phyloP scores from a whole-genome alignment of 202 grass and related monocot species.

The Sporobolus alterniflorus region DNA sequence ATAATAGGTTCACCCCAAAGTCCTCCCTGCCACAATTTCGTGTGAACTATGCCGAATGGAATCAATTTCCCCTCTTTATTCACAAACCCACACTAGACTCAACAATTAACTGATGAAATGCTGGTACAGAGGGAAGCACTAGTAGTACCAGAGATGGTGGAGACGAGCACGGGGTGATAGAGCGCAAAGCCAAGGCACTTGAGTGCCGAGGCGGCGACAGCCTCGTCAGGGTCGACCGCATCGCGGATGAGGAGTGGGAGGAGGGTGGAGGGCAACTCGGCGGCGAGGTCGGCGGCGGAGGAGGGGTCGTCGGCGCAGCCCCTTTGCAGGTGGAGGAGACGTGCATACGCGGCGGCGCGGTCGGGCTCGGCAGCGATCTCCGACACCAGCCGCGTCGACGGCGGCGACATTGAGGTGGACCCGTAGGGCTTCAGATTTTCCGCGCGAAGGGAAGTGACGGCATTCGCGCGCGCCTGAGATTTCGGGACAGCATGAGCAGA shows the following conservation, averaged over 20 bases:
- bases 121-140: not conserved
- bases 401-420: slow-evolving; percentile 19
- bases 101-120: slow-evolving; percentile 32
- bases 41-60: not conserved
- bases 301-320: slow-evolving; percentile 57
- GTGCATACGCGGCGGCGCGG: slow-evolving; percentile 53
- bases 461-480: not conserved
- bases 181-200: slow-evolving; percentile 88
- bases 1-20: not conserved
- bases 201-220: slow-evolving; percentile 54
- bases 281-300: slow-evolving; percentile 59
- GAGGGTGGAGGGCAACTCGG: slow-evolving; percentile 48
- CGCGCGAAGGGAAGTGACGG: slow-evolving; percentile 26
- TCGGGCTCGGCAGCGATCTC: slow-evolving; percentile 53
- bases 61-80: not conserved
- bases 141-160: slow-evolving; percentile 59
- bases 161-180: slow-evolving; percentile 72
- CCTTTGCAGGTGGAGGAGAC: slow-evolving; percentile 64
- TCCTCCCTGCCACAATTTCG: not conserved
- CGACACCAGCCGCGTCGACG: slow-evolving; percentile 43
- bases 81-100: not conserved
- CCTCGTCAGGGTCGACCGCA: slow-evolving; percentile 49
- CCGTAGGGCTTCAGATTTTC: slow-evolving; percentile 42
- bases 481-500: too few species aligned
- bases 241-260: slow-evolving; percentile 67